Evolutionary conservation across 2,329 filamentous ascomycete species (phyloP), one percentile per base, ranked within the genome.

Genomic region (Trichoderma arundinaceum): DNA sequence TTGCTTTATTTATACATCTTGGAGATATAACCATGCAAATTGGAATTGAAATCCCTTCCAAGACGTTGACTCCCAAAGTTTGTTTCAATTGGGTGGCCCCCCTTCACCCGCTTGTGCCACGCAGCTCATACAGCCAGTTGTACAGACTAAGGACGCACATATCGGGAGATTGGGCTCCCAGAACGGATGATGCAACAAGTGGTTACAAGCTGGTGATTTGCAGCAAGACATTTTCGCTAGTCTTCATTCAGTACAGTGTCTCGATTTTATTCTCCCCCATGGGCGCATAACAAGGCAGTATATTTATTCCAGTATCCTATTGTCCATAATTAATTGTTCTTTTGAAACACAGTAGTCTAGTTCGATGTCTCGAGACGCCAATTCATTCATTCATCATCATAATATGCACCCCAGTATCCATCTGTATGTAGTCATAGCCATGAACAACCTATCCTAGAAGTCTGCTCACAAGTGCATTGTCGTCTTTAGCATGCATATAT

Each of bases 401-500:
- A 35, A 3, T 17, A 33, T 35, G 41, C 15, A 49, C 15, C 33
- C 19, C 13, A 38, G 9, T 2, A 12, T 51, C 35, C 22, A 39
- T 32, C n/a, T 10, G n/a, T 19, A 6, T 8, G 33, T 15, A 12
- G n/a, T 13, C 39, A 15, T 38, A 39, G 8, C 32, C 7, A 32
- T 59, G 33, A n/a, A n/a, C 7, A 5, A n/a, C 13, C 39, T 35
- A 63, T 15, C 35, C 52, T 4, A 53, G 19, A n/a, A 63, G 39
- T n/a, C 60, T 54, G 17, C n/a, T 44, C 17, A 63, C 17, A 28
- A 63, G 8, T 33, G 60, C 19, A 46, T 38, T 46, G 13, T 53
- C 39, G 39, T 67, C 66, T 44, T 38, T 53, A 4, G 77, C 77
- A 12, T 77, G 78, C 51, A 77, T 38, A 57, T 79, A 80, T 0